Conservation (phyloP, 768 basidiomycete genomes). For the Boletellus ananas region DNA sequence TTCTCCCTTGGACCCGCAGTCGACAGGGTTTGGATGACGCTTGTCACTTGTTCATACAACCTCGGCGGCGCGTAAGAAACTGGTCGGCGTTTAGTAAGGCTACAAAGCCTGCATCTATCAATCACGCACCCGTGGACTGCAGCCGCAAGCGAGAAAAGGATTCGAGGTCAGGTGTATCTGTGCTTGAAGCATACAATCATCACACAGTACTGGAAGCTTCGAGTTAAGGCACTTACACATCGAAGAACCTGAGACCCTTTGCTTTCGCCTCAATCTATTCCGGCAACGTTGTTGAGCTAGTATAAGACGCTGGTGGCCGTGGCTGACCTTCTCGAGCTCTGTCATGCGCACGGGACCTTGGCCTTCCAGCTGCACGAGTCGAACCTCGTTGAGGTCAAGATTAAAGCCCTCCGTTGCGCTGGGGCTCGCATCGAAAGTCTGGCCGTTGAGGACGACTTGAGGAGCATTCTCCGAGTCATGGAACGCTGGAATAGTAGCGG, state of each 20-base stretch:
- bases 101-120: neutral
- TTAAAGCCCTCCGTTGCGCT: conserved; percentile 45
- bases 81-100: conserved; percentile 20
- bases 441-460: conserved; percentile 28
- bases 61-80: conserved; percentile 57
- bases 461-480: conserved; percentile 3
- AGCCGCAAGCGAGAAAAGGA: conserved; percentile 35
- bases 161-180: conserved; percentile 67
- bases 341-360: conserved; percentile 75
- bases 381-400: conserved; percentile 66
- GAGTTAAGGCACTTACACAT: conserved; percentile 53
- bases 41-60: conserved; percentile 53
- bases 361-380: conserved; percentile 75
- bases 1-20: conserved; percentile 61
- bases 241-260: conserved; percentile 79
- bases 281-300: neutral
- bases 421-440: conserved; percentile 22
- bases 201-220: neutral
- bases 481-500: conserved; percentile 13
- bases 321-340: conserved; percentile 78
- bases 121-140: conserved; percentile 37
- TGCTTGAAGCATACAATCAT: conserved; percentile 42
- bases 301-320: neutral
- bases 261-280: conserved; percentile 72
- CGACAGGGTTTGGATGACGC: conserved; percentile 65